phyloP scores from a whole-genome alignment of 768 basidiomycete genomes.

The Rhodotorula diobovata region DNA sequence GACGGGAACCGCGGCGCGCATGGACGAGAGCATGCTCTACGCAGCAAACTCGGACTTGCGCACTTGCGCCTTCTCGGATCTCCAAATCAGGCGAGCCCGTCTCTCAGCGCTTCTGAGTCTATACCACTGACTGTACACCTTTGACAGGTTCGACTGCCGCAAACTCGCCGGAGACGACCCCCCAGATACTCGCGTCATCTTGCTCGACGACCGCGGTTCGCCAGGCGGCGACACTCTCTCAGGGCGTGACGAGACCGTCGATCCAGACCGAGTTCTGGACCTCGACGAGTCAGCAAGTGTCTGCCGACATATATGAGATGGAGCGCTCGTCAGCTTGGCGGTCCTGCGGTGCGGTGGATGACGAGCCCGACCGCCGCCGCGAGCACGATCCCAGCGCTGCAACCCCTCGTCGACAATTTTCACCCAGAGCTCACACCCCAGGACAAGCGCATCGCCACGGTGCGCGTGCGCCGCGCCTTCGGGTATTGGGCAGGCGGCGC shows the following conservation, averaged over 20 bases:
- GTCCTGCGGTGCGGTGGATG: background rate
- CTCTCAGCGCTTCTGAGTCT: no score
- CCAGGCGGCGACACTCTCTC: no score
- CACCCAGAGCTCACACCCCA: background rate
- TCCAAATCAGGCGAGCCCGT: no score
- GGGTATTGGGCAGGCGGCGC: background rate
- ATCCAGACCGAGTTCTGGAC: background rate
- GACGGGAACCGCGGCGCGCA: no score
- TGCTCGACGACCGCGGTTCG: background rate
- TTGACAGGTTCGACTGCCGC: background rate
- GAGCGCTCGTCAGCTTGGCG: background rate
- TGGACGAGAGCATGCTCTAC: no score
- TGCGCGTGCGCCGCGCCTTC: background rate
- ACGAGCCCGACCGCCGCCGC: background rate
- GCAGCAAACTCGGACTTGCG: no score
- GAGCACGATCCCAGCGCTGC: background rate
- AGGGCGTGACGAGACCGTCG: background rate
- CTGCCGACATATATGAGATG: background rate
- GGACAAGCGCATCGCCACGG: background rate
- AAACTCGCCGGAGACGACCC: background rate
- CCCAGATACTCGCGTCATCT: background rate
- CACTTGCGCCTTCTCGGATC: no score
- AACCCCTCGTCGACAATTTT: background rate
- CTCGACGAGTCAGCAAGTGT: background rate
- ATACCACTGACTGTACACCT: no score